Evolutionary conservation across 495 filamentous ascomycete genomes (phyloP).

Genomic region (Xylaria bambusicola): DNA sequence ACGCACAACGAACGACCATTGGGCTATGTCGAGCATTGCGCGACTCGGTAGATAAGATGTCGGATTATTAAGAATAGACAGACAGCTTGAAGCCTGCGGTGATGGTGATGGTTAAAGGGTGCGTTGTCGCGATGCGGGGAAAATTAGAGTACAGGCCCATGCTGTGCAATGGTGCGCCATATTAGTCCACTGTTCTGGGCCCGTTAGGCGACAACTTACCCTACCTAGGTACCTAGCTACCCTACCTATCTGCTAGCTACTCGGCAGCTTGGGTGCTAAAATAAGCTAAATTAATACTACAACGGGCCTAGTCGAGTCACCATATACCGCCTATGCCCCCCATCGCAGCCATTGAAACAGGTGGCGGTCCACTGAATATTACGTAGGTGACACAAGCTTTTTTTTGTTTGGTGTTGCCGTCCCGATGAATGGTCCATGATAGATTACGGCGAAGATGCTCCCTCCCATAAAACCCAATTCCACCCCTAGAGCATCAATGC

Average conservation of each 20-base stretch:
- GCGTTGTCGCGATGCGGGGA: too few species aligned
- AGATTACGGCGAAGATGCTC: neutral
- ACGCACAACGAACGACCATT: too few species aligned
- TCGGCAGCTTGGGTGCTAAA: too few species aligned
- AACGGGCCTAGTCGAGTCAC: neutral
- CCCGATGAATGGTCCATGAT: too few species aligned
- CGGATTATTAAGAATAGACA: too few species aligned
- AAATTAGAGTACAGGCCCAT: too few species aligned
- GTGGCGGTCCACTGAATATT: constrained; percentile 13
- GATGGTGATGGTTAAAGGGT: too few species aligned
- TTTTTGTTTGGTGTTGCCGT: neutral
- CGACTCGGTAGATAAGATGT: too few species aligned
- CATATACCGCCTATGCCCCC: neutral
- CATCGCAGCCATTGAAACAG: neutral
- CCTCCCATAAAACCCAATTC: neutral
- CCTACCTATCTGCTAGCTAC: too few species aligned
- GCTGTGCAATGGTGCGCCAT: constrained; percentile 2
- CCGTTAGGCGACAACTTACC: neutral
- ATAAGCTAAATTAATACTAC: constrained; percentile 2
- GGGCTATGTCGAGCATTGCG: too few species aligned
- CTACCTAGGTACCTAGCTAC: too few species aligned
- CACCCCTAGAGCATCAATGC: neutral
- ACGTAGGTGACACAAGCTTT: constrained; percentile 15
- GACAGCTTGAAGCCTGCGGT: too few species aligned
- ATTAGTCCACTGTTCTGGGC: neutral